These are phyloP conservation scores for Lophiotrema nucula DNA, from an alignment of 495 filamentous ascomycete species.

Conservation along the genomic window DNA sequence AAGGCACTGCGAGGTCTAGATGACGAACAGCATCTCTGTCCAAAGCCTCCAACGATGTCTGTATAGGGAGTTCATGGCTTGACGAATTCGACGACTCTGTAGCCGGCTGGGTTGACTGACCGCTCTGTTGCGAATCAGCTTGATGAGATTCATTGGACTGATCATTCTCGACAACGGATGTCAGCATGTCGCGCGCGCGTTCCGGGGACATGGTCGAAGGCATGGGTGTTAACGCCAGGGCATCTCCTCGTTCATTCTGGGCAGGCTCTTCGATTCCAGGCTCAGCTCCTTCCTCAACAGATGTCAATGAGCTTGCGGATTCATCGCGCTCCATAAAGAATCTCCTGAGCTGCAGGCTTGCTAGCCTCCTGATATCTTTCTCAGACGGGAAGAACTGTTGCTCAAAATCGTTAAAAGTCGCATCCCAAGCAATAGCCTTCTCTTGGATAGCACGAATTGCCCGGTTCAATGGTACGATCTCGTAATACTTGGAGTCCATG, in stretches of 20 bases:
- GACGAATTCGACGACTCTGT: neutral
- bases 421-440: constrained; percentile 92
- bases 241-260: constrained; percentile 49
- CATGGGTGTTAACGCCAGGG: constrained; percentile 31
- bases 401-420: constrained; percentile 84
- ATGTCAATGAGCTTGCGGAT: constrained; percentile 65
- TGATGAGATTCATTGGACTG: constrained; percentile 10
- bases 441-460: constrained; percentile 87
- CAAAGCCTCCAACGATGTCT: constrained; percentile 39
- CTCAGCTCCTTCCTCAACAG: constrained; percentile 54
- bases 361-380: constrained; percentile 91
- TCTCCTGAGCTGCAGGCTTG: constrained; percentile 88
- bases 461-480: constrained; percentile 87
- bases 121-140: neutral
- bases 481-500: constrained; percentile 90
- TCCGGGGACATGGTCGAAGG: constrained; percentile 59
- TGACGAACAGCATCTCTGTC: constrained; percentile 59
- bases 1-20: constrained; percentile 67
- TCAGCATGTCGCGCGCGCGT: constrained; percentile 53
- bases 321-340: constrained; percentile 88
- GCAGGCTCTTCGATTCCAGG: constrained; percentile 40
- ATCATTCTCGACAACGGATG: constrained; percentile 69
- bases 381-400: constrained; percentile 93
- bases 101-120: neutral
- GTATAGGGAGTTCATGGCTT: constrained; percentile 32